Percentiles rank a stretch among this genome's conserved stretches.
Conservation (phyloP, 305 asterid genomes). For the Ajuga reptans region DNA sequence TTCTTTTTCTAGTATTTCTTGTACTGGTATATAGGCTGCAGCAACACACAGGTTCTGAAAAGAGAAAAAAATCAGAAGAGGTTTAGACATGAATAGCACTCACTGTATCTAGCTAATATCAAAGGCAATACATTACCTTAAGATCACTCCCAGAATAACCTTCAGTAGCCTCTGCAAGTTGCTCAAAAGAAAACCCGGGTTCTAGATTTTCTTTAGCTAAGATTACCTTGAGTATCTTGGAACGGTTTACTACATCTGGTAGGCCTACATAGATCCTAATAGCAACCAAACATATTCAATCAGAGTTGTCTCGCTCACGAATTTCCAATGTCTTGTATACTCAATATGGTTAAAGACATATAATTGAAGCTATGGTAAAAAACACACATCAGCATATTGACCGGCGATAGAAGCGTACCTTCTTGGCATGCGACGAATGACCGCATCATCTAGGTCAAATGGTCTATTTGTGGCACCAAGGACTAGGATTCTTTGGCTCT, state of each 20-base stretch:
- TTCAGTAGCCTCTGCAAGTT: slow-evolving; percentile 85
- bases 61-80: neutral
- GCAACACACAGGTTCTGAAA: slow-evolving; percentile 90
- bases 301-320: neutral
- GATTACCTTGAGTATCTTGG: slow-evolving; percentile 73
- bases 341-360: too few species aligned
- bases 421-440: slow-evolving; percentile 94
- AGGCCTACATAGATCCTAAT: slow-evolving; percentile 83
- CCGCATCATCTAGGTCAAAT: slow-evolving; percentile 98
- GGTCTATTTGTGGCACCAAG: slow-evolving; percentile 98
- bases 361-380: too few species aligned
- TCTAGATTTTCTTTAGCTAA: slow-evolving; percentile 73
- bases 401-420: slow-evolving; percentile 37
- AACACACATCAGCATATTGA: neutral
- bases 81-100: slow-evolving; percentile 5
- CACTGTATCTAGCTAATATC: neutral
- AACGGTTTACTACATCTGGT: slow-evolving; percentile 85
- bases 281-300: slow-evolving; percentile 21
- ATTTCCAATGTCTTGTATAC: too few species aligned
- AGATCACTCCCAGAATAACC: slow-evolving; percentile 99
- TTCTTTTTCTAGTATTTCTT: slow-evolving; percentile 75
- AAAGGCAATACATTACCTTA: slow-evolving; percentile 46
- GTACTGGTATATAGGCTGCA: slow-evolving; percentile 92
- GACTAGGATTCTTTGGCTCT: slow-evolving; percentile 81
- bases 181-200: slow-evolving; percentile 52